Evolutionary conservation across 441 rosid genomes (phyloP).

Genomic region (Erodium trifolium): DNA sequence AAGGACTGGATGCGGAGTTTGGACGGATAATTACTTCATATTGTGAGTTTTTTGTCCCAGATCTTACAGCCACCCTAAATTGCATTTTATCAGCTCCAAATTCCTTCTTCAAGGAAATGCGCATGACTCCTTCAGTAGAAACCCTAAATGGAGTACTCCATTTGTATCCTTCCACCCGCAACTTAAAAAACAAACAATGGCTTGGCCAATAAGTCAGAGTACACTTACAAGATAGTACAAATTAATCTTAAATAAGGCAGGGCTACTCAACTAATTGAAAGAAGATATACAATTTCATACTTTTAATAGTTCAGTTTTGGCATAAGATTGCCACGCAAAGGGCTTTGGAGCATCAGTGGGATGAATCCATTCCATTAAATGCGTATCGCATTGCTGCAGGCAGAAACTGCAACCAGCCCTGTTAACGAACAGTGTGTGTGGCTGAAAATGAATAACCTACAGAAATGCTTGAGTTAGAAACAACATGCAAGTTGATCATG

Average conservation of each 20-base stretch:
- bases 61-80: conserved; percentile 77
- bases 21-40: conserved; percentile 93
- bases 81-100: conserved; percentile 48
- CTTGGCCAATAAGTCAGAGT: conserved; percentile 17
- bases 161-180: conserved; percentile 63
- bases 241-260: background rate
- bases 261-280: conserved; percentile 1
- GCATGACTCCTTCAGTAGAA: conserved; percentile 71
- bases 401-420: conserved; percentile 71
- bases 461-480: conserved; percentile 12
- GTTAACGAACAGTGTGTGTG: conserved; percentile 77
- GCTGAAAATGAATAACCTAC: conserved; percentile 94
- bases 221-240: conserved; percentile 8
- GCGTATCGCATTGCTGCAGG: conserved; percentile 85
- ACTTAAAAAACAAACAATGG: conserved; percentile 33
- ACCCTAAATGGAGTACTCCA: conserved; percentile 95
- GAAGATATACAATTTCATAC: conserved; percentile 28
- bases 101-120: conserved; percentile 54
- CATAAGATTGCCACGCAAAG: conserved; percentile 67
- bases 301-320: conserved; percentile 60
- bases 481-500: background rate
- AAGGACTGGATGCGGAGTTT: conserved; percentile 74
- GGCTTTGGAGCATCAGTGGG: conserved; percentile 84
- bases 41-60: conserved; percentile 84
- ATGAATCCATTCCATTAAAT: conserved; percentile 69